Percentiles rank a stretch among this genome's conserved stretches.
These are phyloP conservation scores for Leishmania braziliensis DNA, from an alignment of 208 protist genomes.

Conservation along the genomic window DNA sequence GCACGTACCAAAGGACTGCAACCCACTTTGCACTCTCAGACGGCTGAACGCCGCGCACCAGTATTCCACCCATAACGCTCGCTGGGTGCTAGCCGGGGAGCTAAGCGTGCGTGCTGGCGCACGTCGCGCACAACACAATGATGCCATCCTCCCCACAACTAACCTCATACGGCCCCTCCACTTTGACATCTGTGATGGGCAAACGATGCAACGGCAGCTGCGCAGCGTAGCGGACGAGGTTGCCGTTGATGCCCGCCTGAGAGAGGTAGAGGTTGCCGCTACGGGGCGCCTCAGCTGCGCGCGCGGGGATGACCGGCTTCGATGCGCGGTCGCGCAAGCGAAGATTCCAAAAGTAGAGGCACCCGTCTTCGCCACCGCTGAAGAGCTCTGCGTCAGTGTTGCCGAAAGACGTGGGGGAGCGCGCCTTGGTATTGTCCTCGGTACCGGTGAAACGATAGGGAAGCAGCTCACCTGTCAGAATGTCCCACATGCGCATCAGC, in stretches of 20 bases:
- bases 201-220: conserved; percentile 58
- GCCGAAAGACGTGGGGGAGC: conserved; percentile 60
- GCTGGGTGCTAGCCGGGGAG: neutral
- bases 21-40: too few species aligned
- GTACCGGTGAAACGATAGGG: conserved; percentile 57
- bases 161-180: conserved; percentile 66
- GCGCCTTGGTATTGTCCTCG: conserved; percentile 62
- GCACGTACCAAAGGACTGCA: neutral
- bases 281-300: neutral
- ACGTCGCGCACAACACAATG: conserved; percentile 52
- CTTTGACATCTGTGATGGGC: conserved; percentile 63
- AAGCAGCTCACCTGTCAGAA: conserved; percentile 62
- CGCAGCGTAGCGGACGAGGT: conserved; percentile 19
- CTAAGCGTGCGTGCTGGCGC: conserved; percentile 13
- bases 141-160: conserved; percentile 73
- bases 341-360: conserved; percentile 75
- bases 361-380: conserved; percentile 71
- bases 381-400: conserved; percentile 61
- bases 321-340: conserved; percentile 11
- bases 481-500: conserved; percentile 76
- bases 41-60: too few species aligned
- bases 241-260: neutral
- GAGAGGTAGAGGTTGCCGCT: conserved; percentile 17
- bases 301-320: neutral
- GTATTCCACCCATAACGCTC: neutral